These are phyloP conservation scores for Hypholoma fasciculare DNA, from an alignment of 768 basidiomycete species.

Conservation along the genomic window DNA sequence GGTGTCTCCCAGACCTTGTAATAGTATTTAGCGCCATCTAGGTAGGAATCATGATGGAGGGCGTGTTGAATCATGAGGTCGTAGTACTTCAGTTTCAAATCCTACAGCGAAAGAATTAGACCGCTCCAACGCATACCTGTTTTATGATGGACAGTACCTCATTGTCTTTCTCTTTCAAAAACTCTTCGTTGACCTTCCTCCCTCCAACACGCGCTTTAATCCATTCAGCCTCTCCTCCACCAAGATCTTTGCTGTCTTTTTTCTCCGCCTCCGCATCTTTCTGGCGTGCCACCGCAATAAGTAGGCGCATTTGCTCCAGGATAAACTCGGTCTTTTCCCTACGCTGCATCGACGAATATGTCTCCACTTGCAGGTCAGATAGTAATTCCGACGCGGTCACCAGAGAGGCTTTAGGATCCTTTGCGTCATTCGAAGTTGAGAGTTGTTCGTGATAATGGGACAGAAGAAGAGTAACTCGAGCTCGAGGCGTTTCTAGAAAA, in stretches of 20 bases:
- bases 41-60: slow-evolving; percentile 78
- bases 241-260: slow-evolving; percentile 63
- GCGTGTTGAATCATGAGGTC: slow-evolving; percentile 96
- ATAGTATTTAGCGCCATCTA: slow-evolving; percentile 94
- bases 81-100: slow-evolving; percentile 94
- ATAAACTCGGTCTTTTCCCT: slow-evolving; percentile 98
- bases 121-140: neutral
- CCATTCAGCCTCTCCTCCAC: slow-evolving; percentile 89
- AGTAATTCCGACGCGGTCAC: slow-evolving; percentile 90
- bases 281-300: slow-evolving; percentile 72
- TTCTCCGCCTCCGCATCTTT: slow-evolving; percentile 71
- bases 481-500: slow-evolving; percentile 94
- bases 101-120: slow-evolving; percentile 44
- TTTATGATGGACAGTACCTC: slow-evolving; percentile 52
- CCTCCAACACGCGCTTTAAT: slow-evolving; percentile 89
- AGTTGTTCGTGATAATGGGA: slow-evolving; percentile 83
- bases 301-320: slow-evolving; percentile 93
- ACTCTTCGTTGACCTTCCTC: slow-evolving; percentile 91
- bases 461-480: slow-evolving; percentile 87
- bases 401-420: slow-evolving; percentile 66
- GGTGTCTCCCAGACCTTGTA: slow-evolving; percentile 98
- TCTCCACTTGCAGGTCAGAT: slow-evolving; percentile 96
- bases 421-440: slow-evolving; percentile 41
- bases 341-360: slow-evolving; percentile 98
- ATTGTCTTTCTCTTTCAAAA: slow-evolving; percentile 85